phyloP scores from a whole-genome alignment of 1,284 basidiomycete genomes.

The Chalciporus piperatoides region DNA sequence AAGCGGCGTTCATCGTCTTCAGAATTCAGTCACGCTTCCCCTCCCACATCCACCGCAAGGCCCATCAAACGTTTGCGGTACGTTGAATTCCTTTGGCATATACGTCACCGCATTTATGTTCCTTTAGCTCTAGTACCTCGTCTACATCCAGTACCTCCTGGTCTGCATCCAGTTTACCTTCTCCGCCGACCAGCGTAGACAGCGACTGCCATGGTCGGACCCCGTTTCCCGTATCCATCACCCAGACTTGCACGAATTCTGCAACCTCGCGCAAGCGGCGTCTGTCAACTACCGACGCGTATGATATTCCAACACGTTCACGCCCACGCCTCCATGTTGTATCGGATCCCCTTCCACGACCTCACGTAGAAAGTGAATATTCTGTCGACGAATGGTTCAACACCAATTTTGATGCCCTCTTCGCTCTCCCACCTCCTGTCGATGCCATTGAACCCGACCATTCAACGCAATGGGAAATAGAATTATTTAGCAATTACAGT shows the following conservation, averaged over 20 bases:
- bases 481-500: conserved; percentile 29
- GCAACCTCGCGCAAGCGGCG: conserved; percentile 29
- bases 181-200: too few relatives aligned
- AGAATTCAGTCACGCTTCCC: background rate
- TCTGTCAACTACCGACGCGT: conserved; percentile 29
- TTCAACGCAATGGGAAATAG: conserved; percentile 22
- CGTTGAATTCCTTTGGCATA: background rate
- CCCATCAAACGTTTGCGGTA: conserved; percentile 31
- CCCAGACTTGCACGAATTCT: too few relatives aligned
- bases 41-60: background rate
- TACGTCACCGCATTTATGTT: background rate
- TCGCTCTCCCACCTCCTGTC: conserved; percentile 26
- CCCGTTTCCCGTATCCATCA: too few relatives aligned
- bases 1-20: conserved; percentile 19
- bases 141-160: too few relatives aligned
- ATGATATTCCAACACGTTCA: conserved; percentile 23
- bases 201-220: too few relatives aligned
- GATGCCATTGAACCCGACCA: conserved; percentile 19
- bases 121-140: background rate
- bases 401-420: conserved; percentile 22
- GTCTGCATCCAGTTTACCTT: too few relatives aligned
- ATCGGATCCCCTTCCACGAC: conserved; percentile 29
- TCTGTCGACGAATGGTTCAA: conserved; percentile 31
- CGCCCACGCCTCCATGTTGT: conserved; percentile 24
- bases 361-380: conserved; percentile 10